Conservation (phyloP, 345 rosid genomes). For the Populus deltoides region DNA sequence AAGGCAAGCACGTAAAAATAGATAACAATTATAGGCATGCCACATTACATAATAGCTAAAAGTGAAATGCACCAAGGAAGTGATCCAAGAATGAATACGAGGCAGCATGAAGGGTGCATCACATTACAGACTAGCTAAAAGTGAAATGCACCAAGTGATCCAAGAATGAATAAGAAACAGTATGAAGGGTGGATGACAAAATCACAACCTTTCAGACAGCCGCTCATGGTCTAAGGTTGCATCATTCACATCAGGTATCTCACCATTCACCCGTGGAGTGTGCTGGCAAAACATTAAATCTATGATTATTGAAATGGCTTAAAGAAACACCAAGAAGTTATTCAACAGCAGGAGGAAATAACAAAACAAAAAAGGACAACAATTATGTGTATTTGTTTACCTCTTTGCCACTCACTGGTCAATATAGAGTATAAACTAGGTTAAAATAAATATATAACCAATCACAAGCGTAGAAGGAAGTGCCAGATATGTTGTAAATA, state of each 20-base stretch:
- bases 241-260: conserved; percentile 77
- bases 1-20: neutral
- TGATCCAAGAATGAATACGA: neutral
- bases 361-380: neutral
- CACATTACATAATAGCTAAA: neutral
- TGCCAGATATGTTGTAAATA: neutral
- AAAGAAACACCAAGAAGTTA: neutral
- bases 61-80: neutral
- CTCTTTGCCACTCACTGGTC: neutral
- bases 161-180: conserved; percentile 9
- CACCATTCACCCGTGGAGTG: conserved; percentile 77
- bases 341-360: neutral
- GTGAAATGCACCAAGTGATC: neutral
- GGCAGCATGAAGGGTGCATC: no score
- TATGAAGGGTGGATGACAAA: conserved; percentile 5
- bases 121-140: neutral
- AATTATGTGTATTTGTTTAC: neutral
- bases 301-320: neutral
- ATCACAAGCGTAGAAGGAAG: neutral
- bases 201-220: conserved; percentile 79
- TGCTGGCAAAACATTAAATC: conserved; percentile 56
- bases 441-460: neutral
- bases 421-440: neutral
- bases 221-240: conserved; percentile 88
- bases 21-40: neutral